phyloP scores from a whole-genome alignment of 2,329 filamentous ascomycete genomes.

The Stromatinia cepivora region DNA sequence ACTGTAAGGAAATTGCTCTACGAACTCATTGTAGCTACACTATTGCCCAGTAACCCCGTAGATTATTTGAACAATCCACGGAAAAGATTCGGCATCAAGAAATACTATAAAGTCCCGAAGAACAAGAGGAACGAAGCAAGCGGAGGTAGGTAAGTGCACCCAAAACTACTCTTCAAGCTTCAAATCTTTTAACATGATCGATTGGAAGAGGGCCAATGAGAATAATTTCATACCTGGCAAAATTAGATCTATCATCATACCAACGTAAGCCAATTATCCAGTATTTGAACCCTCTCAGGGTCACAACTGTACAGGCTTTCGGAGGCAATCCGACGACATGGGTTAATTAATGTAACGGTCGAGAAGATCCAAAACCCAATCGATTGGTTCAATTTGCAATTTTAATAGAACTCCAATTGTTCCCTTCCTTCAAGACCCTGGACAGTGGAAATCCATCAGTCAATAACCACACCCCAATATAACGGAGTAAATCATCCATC shows the following conservation, averaged over 20 bases:
- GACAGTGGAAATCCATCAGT: not conserved
- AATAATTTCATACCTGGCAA: not conserved
- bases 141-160: not conserved
- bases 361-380: not conserved
- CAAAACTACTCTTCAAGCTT: not conserved
- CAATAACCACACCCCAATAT: too few relatives aligned
- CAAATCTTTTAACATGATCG: not conserved
- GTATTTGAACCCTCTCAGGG: not conserved
- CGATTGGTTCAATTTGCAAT: not conserved
- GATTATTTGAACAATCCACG: not conserved
- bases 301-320: slow-evolving; percentile 18
- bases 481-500: not conserved
- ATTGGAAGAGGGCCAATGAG: not conserved
- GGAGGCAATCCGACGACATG: slow-evolving; percentile 19
- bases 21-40: not conserved
- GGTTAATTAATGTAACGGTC: not conserved
- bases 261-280: not conserved
- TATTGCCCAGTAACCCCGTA: not conserved
- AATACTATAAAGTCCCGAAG: too few relatives aligned
- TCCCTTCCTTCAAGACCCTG: not conserved
- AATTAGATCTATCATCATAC: not conserved
- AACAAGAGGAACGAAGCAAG: not conserved
- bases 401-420: not conserved
- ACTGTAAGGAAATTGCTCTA: slow-evolving; percentile 11
- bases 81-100: slow-evolving; percentile 3